Base-by-base conservation (phyloP, 2,329 filamentous ascomycete species). In the Delphinella strobiligena region DNA sequence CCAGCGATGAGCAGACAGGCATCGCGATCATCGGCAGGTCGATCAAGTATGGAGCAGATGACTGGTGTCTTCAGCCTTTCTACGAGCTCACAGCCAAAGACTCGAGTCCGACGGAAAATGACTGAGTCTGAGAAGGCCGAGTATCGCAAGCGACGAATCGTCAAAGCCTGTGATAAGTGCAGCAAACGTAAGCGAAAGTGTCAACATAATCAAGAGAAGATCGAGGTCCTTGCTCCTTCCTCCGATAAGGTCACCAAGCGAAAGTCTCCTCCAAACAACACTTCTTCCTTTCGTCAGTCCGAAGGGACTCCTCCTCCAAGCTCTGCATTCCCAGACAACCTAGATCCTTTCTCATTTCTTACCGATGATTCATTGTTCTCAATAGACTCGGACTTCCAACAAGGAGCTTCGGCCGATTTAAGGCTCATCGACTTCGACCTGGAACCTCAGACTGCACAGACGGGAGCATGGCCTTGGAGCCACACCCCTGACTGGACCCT, bases 41-140 rank as follows among this genome's bases (percentile, higher is more conserved):
- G 31, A n/a, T 2, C 24, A 19, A 33, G 18, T 19, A 43, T 60
- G 11, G 55, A 60, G 34, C 47, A 54, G 12, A 61, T 61, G 58
- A 60, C 57, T 19, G 51, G 52, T 16, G 56, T 60, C 36, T 60
- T 60, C 51, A 60, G 55, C 43, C 42, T 60, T 5, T 54, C 54
- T 16, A 47, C 53, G 11, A 45, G 43, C 18, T 44, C 50, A 7
- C 57, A 57, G 45, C 54, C 54, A 8, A 58, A 56, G 46, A 56
- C 58, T 41, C 49, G 52, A 34, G 43, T 54, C 18, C 43, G 57
- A 22, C 47, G 57, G 16, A 60, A 59, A 47, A 60, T 60, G 57
- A 60, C 57, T 37, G 56, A 57, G 32, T 51, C 54, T 3, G 57
- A 60, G 43, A 59, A 59, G 49, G 45, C 50, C 35, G 57, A 60